Evolutionary conservation across 768 basidiomycete species (phyloP).

Genomic region (Termitomyces titanicus): DNA sequence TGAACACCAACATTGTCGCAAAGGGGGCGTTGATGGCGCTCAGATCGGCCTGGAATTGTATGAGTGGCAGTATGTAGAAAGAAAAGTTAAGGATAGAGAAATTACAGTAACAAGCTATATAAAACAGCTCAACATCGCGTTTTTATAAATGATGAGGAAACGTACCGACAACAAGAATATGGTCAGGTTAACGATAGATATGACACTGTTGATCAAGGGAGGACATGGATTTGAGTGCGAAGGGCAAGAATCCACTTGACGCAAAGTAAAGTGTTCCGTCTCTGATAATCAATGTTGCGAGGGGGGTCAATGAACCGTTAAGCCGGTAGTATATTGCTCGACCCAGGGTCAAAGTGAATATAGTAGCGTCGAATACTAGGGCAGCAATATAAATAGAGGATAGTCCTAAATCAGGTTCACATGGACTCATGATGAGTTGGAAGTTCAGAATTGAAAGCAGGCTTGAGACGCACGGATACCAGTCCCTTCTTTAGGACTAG

Average conservation of each 20-base stretch:
- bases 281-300: too few relatives aligned
- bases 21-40: background rate
- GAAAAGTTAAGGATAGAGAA: background rate
- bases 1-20: background rate
- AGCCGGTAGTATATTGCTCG: background rate
- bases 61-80: background rate
- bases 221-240: background rate
- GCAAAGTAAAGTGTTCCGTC: too few relatives aligned
- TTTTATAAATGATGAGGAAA: too few relatives aligned
- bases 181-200: background rate
- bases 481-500: background rate
- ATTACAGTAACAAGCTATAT: background rate
- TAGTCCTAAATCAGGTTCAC: background rate
- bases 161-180: too few relatives aligned
- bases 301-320: too few relatives aligned
- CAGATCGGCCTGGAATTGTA: background rate
- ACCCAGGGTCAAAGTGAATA: background rate
- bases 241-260: background rate
- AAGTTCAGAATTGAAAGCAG: background rate
- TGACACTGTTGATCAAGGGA: background rate
- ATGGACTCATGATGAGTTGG: background rate
- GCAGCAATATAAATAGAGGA: background rate
- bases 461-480: background rate
- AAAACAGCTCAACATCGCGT: background rate
- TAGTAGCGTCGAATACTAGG: background rate